A percentile compares a stretch with the other conserved stretches of the same genome.
phyloP scores from a whole-genome alignment of 2,329 filamentous ascomycete genomes.

The Fusarium ramigenum region DNA sequence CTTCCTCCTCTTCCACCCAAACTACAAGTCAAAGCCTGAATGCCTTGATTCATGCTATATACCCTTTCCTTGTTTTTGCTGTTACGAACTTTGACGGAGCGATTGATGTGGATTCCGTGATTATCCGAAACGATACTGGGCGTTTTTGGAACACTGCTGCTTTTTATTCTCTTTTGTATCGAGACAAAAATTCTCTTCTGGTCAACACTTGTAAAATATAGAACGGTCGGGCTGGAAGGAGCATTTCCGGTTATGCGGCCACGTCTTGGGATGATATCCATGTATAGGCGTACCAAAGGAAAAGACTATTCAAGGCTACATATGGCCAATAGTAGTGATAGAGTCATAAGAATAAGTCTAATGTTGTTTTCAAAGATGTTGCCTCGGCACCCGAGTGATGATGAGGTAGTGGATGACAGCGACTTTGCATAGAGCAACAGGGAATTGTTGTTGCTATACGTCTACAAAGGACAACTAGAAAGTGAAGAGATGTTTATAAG shows the following conservation, averaged over 20 bases:
- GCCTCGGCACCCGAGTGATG: neutral
- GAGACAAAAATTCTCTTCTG: neutral
- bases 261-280: conserved; percentile 38
- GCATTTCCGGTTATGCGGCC: conserved; percentile 32
- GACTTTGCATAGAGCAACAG: neutral
- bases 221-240: conserved; percentile 19
- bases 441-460: neutral
- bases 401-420: neutral
- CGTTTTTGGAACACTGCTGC: conserved; percentile 20
- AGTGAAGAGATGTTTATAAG: neutral
- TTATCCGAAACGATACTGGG: conserved; percentile 22
- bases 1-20: conserved; percentile 61
- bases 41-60: neutral
- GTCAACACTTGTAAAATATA: conserved; percentile 31
- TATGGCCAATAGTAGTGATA: neutral
- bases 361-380: neutral
- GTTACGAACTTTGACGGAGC: conserved; percentile 32
- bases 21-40: conserved; percentile 30
- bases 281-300: conserved; percentile 29
- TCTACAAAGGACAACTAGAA: neutral
- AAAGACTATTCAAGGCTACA: neutral
- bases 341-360: conserved; percentile 1
- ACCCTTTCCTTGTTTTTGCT: conserved; percentile 17
- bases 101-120: conserved; percentile 25
- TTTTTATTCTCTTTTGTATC: conserved; percentile 16